These are phyloP conservation scores for Cantharellus anzutake DNA, from an alignment of 768 basidiomycete species.

Conservation along the genomic window DNA sequence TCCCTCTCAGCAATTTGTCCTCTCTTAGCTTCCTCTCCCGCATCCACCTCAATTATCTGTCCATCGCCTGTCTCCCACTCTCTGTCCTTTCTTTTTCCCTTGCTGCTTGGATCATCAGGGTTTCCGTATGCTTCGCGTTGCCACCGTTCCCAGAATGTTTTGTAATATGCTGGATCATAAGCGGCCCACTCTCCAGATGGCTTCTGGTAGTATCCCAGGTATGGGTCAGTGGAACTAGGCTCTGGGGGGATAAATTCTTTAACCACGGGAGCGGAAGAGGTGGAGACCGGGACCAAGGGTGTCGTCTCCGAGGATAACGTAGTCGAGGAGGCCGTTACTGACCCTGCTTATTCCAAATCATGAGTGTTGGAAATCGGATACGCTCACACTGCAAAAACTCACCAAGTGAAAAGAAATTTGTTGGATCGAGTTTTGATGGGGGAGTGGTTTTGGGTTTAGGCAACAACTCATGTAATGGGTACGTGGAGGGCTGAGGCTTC, in stretches of 20 bases:
- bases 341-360: neutral
- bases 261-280: conserved; percentile 38
- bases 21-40: conserved; percentile 50
- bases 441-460: neutral
- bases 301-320: neutral
- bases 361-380: neutral
- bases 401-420: conserved; percentile 16
- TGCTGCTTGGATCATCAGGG: conserved; percentile 42
- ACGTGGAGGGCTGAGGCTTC: conserved; percentile 10
- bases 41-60: conserved; percentile 27
- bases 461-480: neutral
- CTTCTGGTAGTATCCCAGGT: conserved; percentile 74
- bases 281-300: neutral
- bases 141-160: conserved; percentile 52
- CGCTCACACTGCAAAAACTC: neutral
- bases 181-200: conserved; percentile 67
- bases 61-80: conserved; percentile 44
- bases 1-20: conserved; percentile 31
- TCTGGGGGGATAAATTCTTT: conserved; percentile 52
- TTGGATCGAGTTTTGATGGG: neutral
- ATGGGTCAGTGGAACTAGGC: conserved; percentile 53
- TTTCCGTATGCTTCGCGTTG: conserved; percentile 31
- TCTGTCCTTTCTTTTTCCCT: conserved; percentile 27
- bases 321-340: neutral
- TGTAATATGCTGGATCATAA: conserved; percentile 52